Evolutionary conservation across 768 basidiomycete species (phyloP).

Genomic region (Russula compacta): DNA sequence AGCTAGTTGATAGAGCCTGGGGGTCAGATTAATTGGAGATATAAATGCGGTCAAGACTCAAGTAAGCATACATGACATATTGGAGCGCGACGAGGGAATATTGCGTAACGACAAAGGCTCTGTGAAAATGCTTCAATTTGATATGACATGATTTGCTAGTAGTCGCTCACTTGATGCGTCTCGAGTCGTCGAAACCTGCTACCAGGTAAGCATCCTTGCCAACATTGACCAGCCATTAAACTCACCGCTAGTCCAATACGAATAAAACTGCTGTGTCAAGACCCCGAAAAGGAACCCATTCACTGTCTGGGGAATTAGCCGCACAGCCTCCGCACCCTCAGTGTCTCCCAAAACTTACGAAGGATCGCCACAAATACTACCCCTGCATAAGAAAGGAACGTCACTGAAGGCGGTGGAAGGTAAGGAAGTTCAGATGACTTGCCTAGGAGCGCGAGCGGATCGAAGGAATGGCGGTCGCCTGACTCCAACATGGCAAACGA

Average conservation of each 20-base stretch:
- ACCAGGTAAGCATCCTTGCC: background rate
- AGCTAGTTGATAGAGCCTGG: background rate
- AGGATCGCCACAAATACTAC: background rate
- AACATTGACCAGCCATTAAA: background rate
- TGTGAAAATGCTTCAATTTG: background rate
- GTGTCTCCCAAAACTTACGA: background rate
- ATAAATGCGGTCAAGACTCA: background rate
- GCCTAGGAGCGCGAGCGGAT: background rate
- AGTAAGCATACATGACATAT: background rate
- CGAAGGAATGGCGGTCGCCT: background rate
- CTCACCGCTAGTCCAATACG: conserved; percentile 1
- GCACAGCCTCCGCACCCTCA: background rate
- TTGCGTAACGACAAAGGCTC: background rate
- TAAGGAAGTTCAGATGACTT: background rate
- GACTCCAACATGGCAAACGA: too few relatives aligned
- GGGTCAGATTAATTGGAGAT: background rate
- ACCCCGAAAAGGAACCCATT: background rate
- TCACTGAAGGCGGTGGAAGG: background rate
- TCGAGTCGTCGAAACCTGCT: background rate
- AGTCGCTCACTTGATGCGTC: background rate
- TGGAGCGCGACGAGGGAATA: background rate
- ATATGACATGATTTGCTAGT: background rate
- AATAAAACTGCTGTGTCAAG: background rate
- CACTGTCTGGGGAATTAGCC: background rate
- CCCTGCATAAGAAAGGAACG: background rate